Evolutionary conservation across 441 rosid species (phyloP).

Genomic region (Codiaeum variegatum): DNA sequence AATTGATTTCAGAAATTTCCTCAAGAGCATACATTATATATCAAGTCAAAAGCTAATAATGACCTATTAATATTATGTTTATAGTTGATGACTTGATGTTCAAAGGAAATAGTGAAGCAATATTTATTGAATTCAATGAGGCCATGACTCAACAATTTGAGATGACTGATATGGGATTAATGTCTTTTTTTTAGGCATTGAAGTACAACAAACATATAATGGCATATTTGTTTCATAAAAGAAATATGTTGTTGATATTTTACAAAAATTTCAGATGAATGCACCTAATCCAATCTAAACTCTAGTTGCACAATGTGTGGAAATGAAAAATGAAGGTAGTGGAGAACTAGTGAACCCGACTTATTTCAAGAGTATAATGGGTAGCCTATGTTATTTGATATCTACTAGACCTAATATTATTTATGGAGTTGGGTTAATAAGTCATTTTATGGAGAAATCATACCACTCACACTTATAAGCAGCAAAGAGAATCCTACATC

Average conservation of each 20-base stretch:
- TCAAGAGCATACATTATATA: not conserved
- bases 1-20: not conserved
- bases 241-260: not conserved
- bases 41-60: not conserved
- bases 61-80: not conserved
- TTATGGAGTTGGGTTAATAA: not conserved
- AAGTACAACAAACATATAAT: not conserved
- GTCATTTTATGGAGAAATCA: not conserved
- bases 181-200: not conserved
- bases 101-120: not conserved
- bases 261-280: not conserved
- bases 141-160: not conserved
- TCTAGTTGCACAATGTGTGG: not conserved
- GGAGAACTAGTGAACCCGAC: too few species aligned
- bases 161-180: too few species aligned
- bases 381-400: not conserved
- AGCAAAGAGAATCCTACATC: not conserved
- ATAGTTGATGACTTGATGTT: slow-evolving; percentile 5
- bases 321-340: too few species aligned
- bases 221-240: not conserved
- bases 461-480: not conserved
- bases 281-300: not conserved
- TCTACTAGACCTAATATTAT: not conserved
- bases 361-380: not conserved
- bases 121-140: not conserved